Evolutionary conservation across 225 moss, liverwort and hornwort species (phyloP).

Genomic region (Thuidium tamariscinum): DNA sequence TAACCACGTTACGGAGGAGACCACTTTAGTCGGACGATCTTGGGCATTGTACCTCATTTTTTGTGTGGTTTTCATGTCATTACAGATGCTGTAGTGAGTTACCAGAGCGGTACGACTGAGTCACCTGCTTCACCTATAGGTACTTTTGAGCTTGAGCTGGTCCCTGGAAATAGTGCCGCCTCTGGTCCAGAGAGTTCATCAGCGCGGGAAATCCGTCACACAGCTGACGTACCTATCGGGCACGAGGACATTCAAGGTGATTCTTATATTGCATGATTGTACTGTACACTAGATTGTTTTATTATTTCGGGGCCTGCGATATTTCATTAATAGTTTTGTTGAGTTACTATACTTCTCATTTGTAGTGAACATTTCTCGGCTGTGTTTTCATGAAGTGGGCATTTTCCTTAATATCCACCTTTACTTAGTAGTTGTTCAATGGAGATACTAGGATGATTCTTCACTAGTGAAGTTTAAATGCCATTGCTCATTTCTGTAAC

Average conservation of each 20-base stretch:
- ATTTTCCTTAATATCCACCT: background rate
- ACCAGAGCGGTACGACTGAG: too few relatives aligned
- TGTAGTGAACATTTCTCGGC: background rate
- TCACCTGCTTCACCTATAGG: background rate
- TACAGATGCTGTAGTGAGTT: background rate
- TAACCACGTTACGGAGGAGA: background rate
- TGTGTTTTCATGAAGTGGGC: background rate
- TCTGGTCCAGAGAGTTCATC: background rate
- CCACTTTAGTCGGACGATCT: background rate
- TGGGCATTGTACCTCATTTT: background rate
- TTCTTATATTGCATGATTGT: background rate
- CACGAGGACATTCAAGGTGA: background rate
- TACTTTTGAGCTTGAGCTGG: too few relatives aligned
- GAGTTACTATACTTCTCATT: background rate
- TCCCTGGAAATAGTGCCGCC: background rate
- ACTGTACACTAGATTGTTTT: background rate
- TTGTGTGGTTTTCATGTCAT: background rate
- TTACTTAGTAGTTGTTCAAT: background rate
- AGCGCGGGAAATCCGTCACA: background rate
- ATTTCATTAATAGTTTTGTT: background rate
- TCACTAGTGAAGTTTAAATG: background rate
- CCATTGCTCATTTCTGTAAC: background rate
- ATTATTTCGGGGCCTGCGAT: too few relatives aligned
- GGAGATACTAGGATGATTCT: background rate
- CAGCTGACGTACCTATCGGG: background rate